A percentile compares a stretch with the other conserved stretches of the same genome.
phyloP scores from a whole-genome alignment of 23 red algal species.

The Gracilariopsis chorda region DNA sequence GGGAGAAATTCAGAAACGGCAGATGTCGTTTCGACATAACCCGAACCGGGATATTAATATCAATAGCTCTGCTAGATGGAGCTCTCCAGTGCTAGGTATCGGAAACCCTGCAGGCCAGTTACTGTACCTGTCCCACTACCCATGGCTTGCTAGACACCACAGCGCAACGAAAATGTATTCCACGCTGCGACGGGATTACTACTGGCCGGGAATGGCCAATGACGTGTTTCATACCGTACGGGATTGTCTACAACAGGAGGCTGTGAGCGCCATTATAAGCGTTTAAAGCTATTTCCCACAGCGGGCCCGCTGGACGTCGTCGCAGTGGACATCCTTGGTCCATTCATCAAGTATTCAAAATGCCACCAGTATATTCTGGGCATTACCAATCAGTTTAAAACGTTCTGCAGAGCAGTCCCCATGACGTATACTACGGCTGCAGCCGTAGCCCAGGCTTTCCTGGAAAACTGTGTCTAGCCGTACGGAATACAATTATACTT shows the following conservation, averaged over 20 bases:
- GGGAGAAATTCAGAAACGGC: not conserved
- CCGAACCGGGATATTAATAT: not conserved
- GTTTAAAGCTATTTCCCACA: slow-evolving; percentile 20
- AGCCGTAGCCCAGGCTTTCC: not conserved
- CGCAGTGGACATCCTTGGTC: slow-evolving; percentile 18
- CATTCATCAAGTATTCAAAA: not conserved
- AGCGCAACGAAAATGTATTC: slow-evolving; percentile 8
- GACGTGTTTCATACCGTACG: slow-evolving; percentile 16
- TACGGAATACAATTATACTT: too few species aligned
- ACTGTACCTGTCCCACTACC: not conserved
- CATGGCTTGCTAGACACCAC: not conserved
- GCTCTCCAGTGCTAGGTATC: slow-evolving; percentile 1
- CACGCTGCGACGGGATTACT: not conserved
- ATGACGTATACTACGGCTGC: not conserved
- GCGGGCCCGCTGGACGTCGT: slow-evolving; percentile 4
- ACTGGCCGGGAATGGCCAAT: slow-evolving; percentile 29
- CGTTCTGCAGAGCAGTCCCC: not conserved
- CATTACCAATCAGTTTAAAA: slow-evolving; percentile 39
- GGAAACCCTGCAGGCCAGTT: not conserved
- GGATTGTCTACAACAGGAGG: not conserved
- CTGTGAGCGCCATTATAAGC: not conserved
- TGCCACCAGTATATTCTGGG: slow-evolving; percentile 27
- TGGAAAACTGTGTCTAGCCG: not conserved
- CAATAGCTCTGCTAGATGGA: not conserved
- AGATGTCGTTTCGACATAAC: not conserved